Conservation (phyloP, 140 eudicot genomes). For the Senecio squalidus region DNA sequence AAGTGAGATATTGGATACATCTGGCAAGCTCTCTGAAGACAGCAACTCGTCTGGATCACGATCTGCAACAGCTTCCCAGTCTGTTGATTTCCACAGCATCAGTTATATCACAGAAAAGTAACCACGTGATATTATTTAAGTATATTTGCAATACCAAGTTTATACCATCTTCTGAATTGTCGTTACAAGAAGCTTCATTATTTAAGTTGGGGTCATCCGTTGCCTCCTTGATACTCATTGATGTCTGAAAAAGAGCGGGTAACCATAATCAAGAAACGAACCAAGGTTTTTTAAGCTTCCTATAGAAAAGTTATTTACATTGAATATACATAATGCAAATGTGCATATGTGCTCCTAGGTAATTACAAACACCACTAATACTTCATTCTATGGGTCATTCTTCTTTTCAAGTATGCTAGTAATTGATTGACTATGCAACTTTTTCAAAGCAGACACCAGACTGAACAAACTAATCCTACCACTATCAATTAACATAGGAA, state of each 20-base stretch:
- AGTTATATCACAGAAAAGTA: constrained; percentile 1
- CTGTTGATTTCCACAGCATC: constrained; percentile 35
- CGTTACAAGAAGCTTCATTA: constrained; percentile 26
- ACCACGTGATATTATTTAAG: neutral
- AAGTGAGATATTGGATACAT: constrained; percentile 47
- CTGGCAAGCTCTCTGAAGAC: constrained; percentile 40
- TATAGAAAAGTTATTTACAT: neutral
- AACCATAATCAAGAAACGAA: neutral
- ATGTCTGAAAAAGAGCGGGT: constrained; percentile 11
- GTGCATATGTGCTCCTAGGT: neutral
- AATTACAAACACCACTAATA: neutral
- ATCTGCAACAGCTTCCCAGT: constrained; percentile 96
- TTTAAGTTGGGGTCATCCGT: constrained; percentile 21
- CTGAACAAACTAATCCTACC: no score
- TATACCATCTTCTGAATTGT: constrained; percentile 55
- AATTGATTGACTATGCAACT: neutral
- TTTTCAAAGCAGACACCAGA: no score
- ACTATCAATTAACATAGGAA: no score
- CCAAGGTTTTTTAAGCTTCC: neutral
- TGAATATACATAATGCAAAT: neutral
- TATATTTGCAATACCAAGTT: neutral
- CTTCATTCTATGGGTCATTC: neutral
- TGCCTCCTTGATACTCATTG: constrained; percentile 23
- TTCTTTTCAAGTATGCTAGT: neutral
- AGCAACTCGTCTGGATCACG: constrained; percentile 79